These are phyloP conservation scores for Fusarium nematophilum DNA, from an alignment of 2,329 filamentous ascomycete genomes.

Conservation along the genomic window DNA sequence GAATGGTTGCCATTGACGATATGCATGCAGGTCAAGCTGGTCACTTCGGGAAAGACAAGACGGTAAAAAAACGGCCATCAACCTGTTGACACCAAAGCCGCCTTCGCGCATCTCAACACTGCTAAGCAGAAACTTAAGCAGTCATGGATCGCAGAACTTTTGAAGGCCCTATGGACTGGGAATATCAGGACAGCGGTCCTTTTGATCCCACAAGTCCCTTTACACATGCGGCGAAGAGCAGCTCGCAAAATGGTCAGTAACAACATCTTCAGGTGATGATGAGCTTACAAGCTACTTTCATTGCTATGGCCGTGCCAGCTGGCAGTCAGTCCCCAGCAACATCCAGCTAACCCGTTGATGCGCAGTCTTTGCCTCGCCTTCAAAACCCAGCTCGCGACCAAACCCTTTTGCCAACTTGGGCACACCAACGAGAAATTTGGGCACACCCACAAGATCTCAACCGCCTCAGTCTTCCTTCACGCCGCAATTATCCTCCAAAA, in stretches of 20 bases:
- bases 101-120: conserved; percentile 21
- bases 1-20: conserved; percentile 45
- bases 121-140: conserved; percentile 9
- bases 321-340: neutral
- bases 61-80: conserved; percentile 2
- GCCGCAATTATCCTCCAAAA: conserved; percentile 54
- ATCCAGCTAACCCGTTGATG: conserved; percentile 31
- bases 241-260: conserved; percentile 56
- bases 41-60: conserved; percentile 21
- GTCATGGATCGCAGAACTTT: conserved; percentile 66
- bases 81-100: conserved; percentile 5
- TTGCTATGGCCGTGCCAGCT: neutral
- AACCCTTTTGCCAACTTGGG: conserved; percentile 55
- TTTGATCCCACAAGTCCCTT: conserved; percentile 72
- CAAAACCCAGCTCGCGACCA: conserved; percentile 47
- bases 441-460: conserved; percentile 56
- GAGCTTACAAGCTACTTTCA: neutral
- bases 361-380: conserved; percentile 53
- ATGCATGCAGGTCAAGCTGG: conserved; percentile 22
- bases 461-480: conserved; percentile 59
- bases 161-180: conserved; percentile 75
- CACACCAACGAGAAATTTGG: no score
- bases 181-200: conserved; percentile 68
- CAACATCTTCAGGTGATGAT: neutral
- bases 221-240: conserved; percentile 60